These are phyloP conservation scores for Tylopilus sp. DNA, from an alignment of 1,284 basidiomycete genomes.

Conservation along the genomic window DNA sequence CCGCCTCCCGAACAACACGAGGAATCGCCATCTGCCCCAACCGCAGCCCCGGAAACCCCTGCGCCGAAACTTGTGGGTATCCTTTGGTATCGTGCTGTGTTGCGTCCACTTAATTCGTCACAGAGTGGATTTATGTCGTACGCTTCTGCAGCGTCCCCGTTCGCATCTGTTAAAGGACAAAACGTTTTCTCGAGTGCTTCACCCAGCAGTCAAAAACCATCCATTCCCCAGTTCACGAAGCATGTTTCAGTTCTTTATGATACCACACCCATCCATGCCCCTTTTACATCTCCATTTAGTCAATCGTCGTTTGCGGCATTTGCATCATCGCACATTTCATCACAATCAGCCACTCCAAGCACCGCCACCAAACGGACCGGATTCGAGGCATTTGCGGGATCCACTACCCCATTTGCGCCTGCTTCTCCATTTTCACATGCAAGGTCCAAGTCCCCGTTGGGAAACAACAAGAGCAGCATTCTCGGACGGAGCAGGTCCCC, in stretches of 20 bases:
- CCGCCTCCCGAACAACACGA: constrained; percentile 58
- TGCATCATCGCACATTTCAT: constrained; percentile 21
- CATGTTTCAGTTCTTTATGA: constrained; percentile 20
- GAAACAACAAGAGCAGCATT: constrained; percentile 28
- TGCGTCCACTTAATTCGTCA: constrained; percentile 10
- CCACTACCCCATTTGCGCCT: constrained; percentile 58
- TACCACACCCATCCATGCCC: constrained; percentile 18
- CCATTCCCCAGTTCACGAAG: constrained; percentile 12
- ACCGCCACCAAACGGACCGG: constrained; percentile 49
- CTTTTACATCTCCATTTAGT: constrained; percentile 22
- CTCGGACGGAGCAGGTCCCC: constrained; percentile 49
- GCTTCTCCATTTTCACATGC: constrained; percentile 31
- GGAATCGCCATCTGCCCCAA: constrained; percentile 25
- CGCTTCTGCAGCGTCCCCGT: constrained; percentile 65
- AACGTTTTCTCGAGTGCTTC: constrained; percentile 49
- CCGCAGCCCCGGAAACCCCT: constrained; percentile 23
- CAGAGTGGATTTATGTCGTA: constrained; percentile 72
- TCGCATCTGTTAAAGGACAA: constrained; percentile 62
- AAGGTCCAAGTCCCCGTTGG: constrained; percentile 49
- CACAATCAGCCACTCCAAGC: constrained; percentile 27
- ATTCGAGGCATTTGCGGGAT: constrained; percentile 61
- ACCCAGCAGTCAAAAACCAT: constrained; percentile 34
- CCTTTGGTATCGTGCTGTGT: background rate
- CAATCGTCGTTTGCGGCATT: constrained; percentile 32
- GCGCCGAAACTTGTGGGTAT: constrained; percentile 48